Evolutionary conservation across 768 basidiomycete genomes (phyloP).

Genomic region (Lyophyllum semitale): DNA sequence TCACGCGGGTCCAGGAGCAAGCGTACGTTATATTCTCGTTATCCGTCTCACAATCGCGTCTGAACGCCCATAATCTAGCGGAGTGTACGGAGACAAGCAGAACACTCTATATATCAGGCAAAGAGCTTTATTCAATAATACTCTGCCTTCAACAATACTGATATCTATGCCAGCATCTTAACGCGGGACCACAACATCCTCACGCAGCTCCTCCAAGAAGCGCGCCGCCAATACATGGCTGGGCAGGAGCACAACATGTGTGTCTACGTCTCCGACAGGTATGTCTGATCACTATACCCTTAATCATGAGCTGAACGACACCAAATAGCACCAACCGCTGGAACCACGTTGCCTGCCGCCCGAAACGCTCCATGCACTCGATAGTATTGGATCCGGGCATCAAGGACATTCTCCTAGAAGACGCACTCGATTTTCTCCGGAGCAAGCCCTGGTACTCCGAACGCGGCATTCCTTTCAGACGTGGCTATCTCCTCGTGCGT

Average conservation of each 20-base stretch:
- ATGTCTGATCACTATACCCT: background rate
- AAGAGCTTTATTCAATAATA: background rate
- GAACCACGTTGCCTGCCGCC: constrained; percentile 50
- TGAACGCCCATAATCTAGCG: background rate
- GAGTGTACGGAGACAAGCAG: constrained; percentile 14
- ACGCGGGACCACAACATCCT: constrained; percentile 39
- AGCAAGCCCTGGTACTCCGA: constrained; percentile 63
- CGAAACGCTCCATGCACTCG: constrained; percentile 56
- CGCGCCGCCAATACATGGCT: constrained; percentile 36
- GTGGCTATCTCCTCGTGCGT: constrained; percentile 59
- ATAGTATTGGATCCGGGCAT: constrained; percentile 63
- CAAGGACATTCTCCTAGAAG: constrained; percentile 55
- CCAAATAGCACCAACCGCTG: constrained; percentile 35
- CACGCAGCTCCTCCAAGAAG: constrained; percentile 44
- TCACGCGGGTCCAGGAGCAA: constrained; percentile 15
- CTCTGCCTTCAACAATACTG: background rate
- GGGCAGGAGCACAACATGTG: constrained; percentile 41
- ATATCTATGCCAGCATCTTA: constrained; percentile 35
- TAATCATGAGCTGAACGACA: background rate
- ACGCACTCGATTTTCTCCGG: constrained; percentile 59
- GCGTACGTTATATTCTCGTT: constrained; percentile 1
- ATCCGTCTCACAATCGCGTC: background rate
- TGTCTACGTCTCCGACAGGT: constrained; percentile 47
- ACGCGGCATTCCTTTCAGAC: constrained; percentile 68
- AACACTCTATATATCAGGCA: constrained; percentile 19